Base-by-base conservation (phyloP, 2,329 filamentous ascomycete species). In the Orbilia blumenaviensis region DNA sequence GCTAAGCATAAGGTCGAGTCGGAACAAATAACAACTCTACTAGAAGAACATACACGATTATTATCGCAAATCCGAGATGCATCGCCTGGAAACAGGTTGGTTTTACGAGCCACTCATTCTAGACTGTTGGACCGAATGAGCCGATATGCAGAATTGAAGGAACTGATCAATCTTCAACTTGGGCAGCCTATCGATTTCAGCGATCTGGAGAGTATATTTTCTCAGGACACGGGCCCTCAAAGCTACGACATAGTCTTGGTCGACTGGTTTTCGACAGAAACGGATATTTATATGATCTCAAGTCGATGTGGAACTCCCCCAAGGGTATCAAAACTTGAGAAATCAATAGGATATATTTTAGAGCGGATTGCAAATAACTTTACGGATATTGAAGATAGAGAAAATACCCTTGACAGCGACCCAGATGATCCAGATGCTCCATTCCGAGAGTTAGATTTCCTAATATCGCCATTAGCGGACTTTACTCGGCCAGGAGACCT, bases 1-100 rank as follows among this genome's bases (percentile, higher is more conserved):
- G 14, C 46, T 21, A 21, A 6, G 6, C 12, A 5, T 3, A 52
- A 52, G 8, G 21, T 21, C 3, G 41, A 18, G 9, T 42, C 41
- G 1, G 46, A 21, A 52, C 14, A 52, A 12, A 16, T 21, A 9
- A 16, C 41, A 21, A 42, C 3, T 42, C 10, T 52, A 10, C 14
- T 52, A 21, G 46, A 52, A 18, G 23, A 52, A 18, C 27, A 52
- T 27, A 27, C 21, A 7, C 6, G n/a, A 2, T 21, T 52, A 2
- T 21, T 52, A 32, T 52, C 46, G 21, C 12, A 52, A 52, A 52
- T 52, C 46, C 46, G 46, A 27, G 46, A 52, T 52, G 46, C 46
- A 9, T 52, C 46, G 6, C 46, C 46, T 52, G 46, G 18, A 6
- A 32, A 52, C 14, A n/a, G 46, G 12, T 12, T 52, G 16, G 5